These are phyloP conservation scores for Amaranthus cruentus DNA, from an alignment of 148 eudicot species.

Conservation along the genomic window DNA sequence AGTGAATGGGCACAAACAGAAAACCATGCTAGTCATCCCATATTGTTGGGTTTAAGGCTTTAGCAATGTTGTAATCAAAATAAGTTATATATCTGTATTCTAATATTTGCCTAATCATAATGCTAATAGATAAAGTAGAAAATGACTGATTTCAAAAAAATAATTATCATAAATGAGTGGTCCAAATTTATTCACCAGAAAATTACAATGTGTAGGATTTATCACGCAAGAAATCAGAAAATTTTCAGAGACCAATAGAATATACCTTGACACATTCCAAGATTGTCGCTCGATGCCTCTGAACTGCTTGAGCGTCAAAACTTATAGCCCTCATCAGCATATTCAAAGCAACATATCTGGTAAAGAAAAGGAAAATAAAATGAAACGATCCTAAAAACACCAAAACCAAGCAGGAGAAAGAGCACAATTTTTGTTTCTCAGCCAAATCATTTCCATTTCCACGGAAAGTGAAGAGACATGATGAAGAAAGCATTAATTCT, in stretches of 20 bases:
- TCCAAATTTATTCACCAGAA: conserved; percentile 2
- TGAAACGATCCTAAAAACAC: background rate
- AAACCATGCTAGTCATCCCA: no score
- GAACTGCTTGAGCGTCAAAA: conserved; percentile 95
- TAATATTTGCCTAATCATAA: background rate
- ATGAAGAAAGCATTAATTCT: background rate
- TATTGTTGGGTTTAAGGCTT: no score
- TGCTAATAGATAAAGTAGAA: no score
- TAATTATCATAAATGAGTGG: background rate
- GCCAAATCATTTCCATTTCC: background rate
- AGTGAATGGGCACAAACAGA: no score
- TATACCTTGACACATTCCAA: conserved; percentile 98
- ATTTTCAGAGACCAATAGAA: conserved; percentile 8
- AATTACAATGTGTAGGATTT: background rate
- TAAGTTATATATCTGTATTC: background rate
- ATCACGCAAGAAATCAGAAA: background rate
- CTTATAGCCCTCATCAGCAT: conserved; percentile 92
- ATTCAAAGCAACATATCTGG: conserved; percentile 94
- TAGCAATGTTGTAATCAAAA: background rate
- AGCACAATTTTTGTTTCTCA: background rate
- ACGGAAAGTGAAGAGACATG: background rate
- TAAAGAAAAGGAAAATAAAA: conserved; percentile 8
- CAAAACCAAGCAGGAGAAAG: background rate
- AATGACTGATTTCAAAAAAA: no score
- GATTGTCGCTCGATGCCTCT: conserved; percentile 90